Conservation (phyloP, 495 filamentous ascomycete species). For the Rostrohypoxylon terebratum region DNA sequence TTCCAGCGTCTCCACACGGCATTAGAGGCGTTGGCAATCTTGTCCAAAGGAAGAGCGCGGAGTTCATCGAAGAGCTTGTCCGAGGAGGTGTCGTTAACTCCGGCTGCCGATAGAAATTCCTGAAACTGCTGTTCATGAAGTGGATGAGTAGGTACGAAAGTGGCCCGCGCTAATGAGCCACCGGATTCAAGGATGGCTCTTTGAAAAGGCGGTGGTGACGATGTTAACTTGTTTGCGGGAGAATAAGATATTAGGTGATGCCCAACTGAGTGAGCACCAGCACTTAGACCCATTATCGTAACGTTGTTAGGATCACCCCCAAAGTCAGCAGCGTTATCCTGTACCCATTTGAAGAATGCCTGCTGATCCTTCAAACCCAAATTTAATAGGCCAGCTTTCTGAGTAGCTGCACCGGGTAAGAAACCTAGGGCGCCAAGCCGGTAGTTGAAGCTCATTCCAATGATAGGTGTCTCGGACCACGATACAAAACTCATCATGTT, state of each 20-base stretch:
- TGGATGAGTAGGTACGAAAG: constrained; percentile 65
- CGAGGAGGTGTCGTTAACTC: constrained; percentile 55
- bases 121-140: constrained; percentile 71
- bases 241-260: constrained; percentile 71
- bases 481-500: constrained; percentile 66
- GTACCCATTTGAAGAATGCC: constrained; percentile 72
- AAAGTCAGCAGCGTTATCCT: constrained; percentile 68
- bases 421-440: constrained; percentile 76
- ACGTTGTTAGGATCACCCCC: constrained; percentile 72
- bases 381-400: constrained; percentile 70
- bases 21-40: constrained; percentile 62
- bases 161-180: constrained; percentile 69
- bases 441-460: constrained; percentile 76
- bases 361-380: constrained; percentile 77
- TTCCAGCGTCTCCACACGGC: constrained; percentile 65
- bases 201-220: constrained; percentile 62
- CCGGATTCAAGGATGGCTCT: constrained; percentile 75
- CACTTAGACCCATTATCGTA: constrained; percentile 74
- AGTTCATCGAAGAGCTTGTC: constrained; percentile 63
- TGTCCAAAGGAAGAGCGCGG: constrained; percentile 59
- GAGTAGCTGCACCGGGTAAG: constrained; percentile 64
- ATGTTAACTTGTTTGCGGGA: constrained; percentile 40
- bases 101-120: constrained; percentile 65
- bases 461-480: constrained; percentile 64
- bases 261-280: constrained; percentile 75